Evolutionary conservation across 805 yeast species (phyloP).

Genomic region (Kuraishia floccosa): DNA sequence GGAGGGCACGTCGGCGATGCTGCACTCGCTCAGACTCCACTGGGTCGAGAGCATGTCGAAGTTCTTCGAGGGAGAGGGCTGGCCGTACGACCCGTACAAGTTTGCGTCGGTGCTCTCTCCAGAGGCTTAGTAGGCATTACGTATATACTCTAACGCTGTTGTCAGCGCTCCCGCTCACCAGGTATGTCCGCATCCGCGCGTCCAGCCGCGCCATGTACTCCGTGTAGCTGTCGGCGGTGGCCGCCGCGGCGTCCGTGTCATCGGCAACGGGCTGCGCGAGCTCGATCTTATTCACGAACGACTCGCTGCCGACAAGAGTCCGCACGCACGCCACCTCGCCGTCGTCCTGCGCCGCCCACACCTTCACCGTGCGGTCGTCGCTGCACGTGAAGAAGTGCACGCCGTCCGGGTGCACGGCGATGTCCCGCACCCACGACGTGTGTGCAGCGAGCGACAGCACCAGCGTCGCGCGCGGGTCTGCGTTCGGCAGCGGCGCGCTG

Average conservation of each 20-base stretch:
- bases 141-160: constrained; percentile 45
- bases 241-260: constrained; percentile 3
- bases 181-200: constrained; percentile 46
- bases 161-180: constrained; percentile 58
- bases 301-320: constrained; percentile 54
- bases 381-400: constrained; percentile 56
- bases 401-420: constrained; percentile 69
- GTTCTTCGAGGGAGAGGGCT: constrained; percentile 70
- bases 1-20: constrained; percentile 85
- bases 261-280: constrained; percentile 34
- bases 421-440: constrained; percentile 73
- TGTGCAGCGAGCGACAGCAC: constrained; percentile 60
- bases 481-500: constrained; percentile 42
- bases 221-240: constrained; percentile 8
- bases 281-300: constrained; percentile 55
- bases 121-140: constrained; percentile 7
- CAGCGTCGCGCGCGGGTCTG: constrained; percentile 50
- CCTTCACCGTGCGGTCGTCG: constrained; percentile 65
- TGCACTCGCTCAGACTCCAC: constrained; percentile 65
- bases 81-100: constrained; percentile 52
- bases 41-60: constrained; percentile 83
- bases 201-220: constrained; percentile 16
- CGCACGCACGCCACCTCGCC: constrained; percentile 29
- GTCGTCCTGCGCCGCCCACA: constrained; percentile 57
- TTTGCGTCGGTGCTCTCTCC: constrained; percentile 22